These are phyloP conservation scores for Gloeostereum incarnatum DNA, from an alignment of 768 basidiomycete genomes.

Conservation along the genomic window DNA sequence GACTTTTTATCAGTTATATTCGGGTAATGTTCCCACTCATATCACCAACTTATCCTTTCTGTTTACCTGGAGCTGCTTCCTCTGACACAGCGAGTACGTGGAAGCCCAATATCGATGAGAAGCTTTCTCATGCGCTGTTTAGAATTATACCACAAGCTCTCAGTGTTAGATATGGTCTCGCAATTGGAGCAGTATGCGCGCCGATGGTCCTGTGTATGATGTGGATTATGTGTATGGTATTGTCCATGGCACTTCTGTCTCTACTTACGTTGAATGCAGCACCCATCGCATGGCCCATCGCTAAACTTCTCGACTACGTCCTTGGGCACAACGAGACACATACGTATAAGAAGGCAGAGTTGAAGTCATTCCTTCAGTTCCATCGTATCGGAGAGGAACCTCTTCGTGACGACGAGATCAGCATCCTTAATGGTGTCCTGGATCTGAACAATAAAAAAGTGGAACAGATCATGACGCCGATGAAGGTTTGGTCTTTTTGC, in stretches of 20 bases:
- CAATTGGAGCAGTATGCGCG: constrained; percentile 71
- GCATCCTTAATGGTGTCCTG: constrained; percentile 71
- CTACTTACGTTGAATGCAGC: constrained; percentile 36
- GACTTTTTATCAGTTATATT: too few species aligned
- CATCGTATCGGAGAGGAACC: constrained; percentile 73
- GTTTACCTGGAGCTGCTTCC: too few species aligned
- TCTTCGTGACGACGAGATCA: constrained; percentile 73
- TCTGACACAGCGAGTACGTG: too few species aligned
- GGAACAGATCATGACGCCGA: constrained; percentile 74
- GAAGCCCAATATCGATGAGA: too few species aligned
- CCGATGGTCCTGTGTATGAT: constrained; percentile 69
- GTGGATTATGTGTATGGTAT: constrained; percentile 48
- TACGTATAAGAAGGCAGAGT: constrained; percentile 78
- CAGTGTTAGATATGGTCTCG: constrained; percentile 71
- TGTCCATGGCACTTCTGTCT: constrained; percentile 29
- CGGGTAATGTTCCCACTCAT: too few species aligned
- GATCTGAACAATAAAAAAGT: constrained; percentile 76
- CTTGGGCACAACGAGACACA: constrained; percentile 67
- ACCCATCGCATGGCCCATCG: constrained; percentile 77
- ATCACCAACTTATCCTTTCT: too few species aligned
- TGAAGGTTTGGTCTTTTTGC: constrained; percentile 37
- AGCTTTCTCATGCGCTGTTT: too few species aligned
- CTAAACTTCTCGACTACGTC: constrained; percentile 71
- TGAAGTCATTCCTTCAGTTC: constrained; percentile 74
- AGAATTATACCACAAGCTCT: constrained; percentile 68